Evolutionary conservation across 805 yeast genomes (phyloP), one percentile per base, ranked within the genome.

Genomic region (Cyberlindnera xishuangbannaensis): DNA sequence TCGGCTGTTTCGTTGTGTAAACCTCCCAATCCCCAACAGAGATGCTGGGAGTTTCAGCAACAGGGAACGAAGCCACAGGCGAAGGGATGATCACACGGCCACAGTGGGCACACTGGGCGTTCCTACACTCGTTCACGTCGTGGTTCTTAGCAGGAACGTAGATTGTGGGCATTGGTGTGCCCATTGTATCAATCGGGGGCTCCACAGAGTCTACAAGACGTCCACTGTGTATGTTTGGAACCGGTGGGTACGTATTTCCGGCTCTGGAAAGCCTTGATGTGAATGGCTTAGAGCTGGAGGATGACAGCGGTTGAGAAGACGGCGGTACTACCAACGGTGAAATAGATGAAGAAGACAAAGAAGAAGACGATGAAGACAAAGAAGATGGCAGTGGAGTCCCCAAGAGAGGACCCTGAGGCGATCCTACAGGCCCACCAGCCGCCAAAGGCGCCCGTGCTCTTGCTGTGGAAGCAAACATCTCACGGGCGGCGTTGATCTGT

Each of bases 11-110:
- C 19, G 66, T 61, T 0, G 95, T 78, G 44, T 67, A 71, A 7
- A 92, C 71, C 34, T 76, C 73, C 97, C 97, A 90, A 34, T 77
- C 74, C 32, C 71, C 69, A 4, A 83, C 67, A 2, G 77, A 58
- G 7, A 83, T 81, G n/a, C 83, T 73, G 0, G 92, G 92, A 16
- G 66, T 58, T 47, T 82, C 85, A 25, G 62, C 64, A 10, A 77
- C 46, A 0, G 92, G 94, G 36, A 68, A 60, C 6, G 75, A 61
- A 2, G 90, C 76, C 17, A 65, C 67, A 3, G 92, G 94, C 1
- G 85, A 69, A 1, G 94, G 92, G n/a, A 81, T 79, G 7, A 82
- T 79, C 23, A 81, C 83, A 4, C 70, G 60, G 0, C 88, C 87
- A 58, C 92, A 83, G 37, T 72, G 73, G 3, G 51, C 58, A 51